Base-by-base conservation (phyloP, 441 rosid genomes). In the Brassica hybrid region DNA sequence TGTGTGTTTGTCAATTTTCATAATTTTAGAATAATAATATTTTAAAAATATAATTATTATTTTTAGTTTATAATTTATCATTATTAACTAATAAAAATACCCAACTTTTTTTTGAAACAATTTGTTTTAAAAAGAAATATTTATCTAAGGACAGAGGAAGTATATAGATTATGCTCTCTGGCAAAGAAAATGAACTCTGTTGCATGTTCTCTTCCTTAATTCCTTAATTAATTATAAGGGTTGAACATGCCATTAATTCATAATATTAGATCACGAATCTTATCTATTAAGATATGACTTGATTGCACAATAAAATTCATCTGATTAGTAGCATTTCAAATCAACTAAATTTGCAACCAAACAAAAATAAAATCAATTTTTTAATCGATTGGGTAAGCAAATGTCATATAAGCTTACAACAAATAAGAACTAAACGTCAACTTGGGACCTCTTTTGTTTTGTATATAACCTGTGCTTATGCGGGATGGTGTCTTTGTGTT, bases 401-500 rank as follows among this genome's bases (percentile, higher is more conserved):
- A 34, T 52, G 32, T 10, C 34, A 48, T 10, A 41, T 41, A 41
- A 41, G 73, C 43, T 61, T 61, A 32, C 63, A 48, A 76, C 69
- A 76, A 75, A 9, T 41, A 11, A 48, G 48, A 36, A 67, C 48
- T 34, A 43, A 19, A 17, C 2, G 2, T 60, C 62, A 30, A 7
- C 30, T 14, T 41, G 41, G 50, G 56, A 68, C 56, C 34, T 69
- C 58, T 34, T 21, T 23, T 16, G 34, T 6, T 69, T 34, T 32
- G 50, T 71, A 69, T 71, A 63, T 41, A 36, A 63, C 25, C 70
- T 36, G 63, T 69, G 54, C 6, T 21, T 41, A 12, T 65, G 13
- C 56, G 54, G 8, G 12, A 85, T 1, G 87, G 64, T 90, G 82
- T 81, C 32, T 82, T 87, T 30, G 71, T 13, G 36, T 65, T 41